Evolutionary conservation across 2,329 filamentous ascomycete genomes (phyloP), one percentile per base, ranked within the genome.

Genomic region (Penicillium sp.): DNA sequence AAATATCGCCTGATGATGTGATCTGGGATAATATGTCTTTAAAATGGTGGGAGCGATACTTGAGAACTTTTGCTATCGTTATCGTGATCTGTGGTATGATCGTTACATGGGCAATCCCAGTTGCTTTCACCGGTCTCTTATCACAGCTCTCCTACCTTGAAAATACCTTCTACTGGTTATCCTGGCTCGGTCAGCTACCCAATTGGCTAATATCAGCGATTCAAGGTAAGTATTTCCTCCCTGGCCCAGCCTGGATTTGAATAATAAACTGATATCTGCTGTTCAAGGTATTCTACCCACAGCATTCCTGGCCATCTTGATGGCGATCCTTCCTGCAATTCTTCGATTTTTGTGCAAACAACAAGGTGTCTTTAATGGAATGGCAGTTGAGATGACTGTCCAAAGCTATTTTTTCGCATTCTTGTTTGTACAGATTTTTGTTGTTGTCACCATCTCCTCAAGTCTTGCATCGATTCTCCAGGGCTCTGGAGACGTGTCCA

Each of bases 11-110:
- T 1, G 87, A 88, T 37, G 92, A 97, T 69, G 91, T 99, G 7
- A 83, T 95, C 36, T 99, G 94, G 94, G 91, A 94, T 61, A 99
- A 99, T 69, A 93, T 99, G 87, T 92, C 91, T 0, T 89, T 97
- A 64, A 86, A 83, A 51, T 97, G 94, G 93, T 97, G 92, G 92
- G 87, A 93, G 59, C 84, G 88, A 53, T 96, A 93, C 81, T 67
- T 91, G 28, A 85, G 91, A 26, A 87, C 86, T 2, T 82, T 79
- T 33, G 70, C 87, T 7, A 87, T 93, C 9, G 76, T 91, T 28
- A 74, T 77, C 6, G 64, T 89, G 21, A 87, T 96, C 7, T 71
- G 81, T 29, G 89, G 81, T 6, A 91, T 97, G 82, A 84, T 95
- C 45, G 79, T 97, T 60, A 82, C 94, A 18, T 99, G 92, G 91